These are phyloP conservation scores for Spinacia oleracea DNA, from an alignment of 179 eudicot genomes.

Conservation along the genomic window DNA sequence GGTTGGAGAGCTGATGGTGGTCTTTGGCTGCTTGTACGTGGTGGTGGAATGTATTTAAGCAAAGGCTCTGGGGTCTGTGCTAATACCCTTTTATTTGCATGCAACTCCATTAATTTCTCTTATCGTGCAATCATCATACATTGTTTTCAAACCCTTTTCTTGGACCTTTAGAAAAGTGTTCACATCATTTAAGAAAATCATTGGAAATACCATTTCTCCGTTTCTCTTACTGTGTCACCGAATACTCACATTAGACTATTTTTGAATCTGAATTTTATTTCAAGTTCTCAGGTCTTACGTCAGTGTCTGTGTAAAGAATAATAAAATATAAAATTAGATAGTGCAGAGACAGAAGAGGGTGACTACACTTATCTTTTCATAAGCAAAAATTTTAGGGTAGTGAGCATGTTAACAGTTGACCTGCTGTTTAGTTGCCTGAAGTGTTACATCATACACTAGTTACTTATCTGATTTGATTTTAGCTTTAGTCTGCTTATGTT, in stretches of 20 bases:
- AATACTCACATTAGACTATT: neutral
- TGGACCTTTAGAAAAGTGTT: slow-evolving; percentile 4
- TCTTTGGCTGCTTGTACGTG: slow-evolving; percentile 96
- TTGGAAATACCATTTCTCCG: neutral
- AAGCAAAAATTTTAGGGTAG: neutral
- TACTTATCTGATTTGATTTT: neutral
- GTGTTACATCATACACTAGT: neutral
- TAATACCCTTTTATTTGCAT: slow-evolving; percentile 15
- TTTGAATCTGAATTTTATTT: neutral
- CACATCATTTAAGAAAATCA: neutral
- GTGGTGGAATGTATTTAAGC: slow-evolving; percentile 96
- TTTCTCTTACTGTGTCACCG: slow-evolving; percentile 7
- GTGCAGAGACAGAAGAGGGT: neutral
- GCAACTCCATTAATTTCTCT: slow-evolving; percentile 2
- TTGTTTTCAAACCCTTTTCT: neutral
- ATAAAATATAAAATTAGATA: neutral
- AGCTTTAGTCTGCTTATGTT: neutral
- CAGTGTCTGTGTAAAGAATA: neutral
- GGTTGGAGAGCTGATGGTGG: slow-evolving; percentile 99
- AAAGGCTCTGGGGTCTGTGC: slow-evolving; percentile 92
- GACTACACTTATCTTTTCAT: neutral
- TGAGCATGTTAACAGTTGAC: neutral
- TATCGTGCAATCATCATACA: slow-evolving; percentile 2
- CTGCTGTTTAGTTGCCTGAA: slow-evolving; percentile 8
- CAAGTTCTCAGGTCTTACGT: neutral